Percentiles rank a stretch among this genome's conserved stretches.
Conservation (phyloP, 2,329 filamentous ascomycete species). For the Clonostachys byssicola region DNA sequence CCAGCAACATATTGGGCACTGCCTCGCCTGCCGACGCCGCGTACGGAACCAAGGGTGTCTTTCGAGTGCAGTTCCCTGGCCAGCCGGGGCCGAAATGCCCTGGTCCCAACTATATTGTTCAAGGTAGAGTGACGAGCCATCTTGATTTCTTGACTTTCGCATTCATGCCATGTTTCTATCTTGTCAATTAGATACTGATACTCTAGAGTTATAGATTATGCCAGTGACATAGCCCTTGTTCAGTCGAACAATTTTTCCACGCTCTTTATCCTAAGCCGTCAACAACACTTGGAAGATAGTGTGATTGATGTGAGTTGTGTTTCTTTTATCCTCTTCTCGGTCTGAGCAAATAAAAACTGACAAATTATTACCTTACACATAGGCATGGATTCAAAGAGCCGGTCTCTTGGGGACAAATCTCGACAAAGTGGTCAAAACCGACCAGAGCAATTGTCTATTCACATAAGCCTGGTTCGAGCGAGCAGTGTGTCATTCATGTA, state of each 20-base stretch:
- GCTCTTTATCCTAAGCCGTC: constrained; percentile 22
- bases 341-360: neutral
- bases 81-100: constrained; percentile 18
- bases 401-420: constrained; percentile 15
- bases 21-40: constrained; percentile 16
- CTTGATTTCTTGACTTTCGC: neutral
- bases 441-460: constrained; percentile 15
- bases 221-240: constrained; percentile 21
- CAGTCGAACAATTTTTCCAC: constrained; percentile 24
- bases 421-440: constrained; percentile 16
- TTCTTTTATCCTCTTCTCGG: neutral
- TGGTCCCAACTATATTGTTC: constrained; percentile 25
- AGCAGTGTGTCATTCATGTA: too few species aligned
- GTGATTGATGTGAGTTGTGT: constrained; percentile 16
- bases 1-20: constrained; percentile 20
- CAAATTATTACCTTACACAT: neutral
- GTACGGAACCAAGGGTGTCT: constrained; percentile 19
- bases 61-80: constrained; percentile 21
- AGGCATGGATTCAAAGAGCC: constrained; percentile 17
- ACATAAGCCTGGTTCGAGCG: constrained; percentile 3
- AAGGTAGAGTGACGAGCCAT: constrained; percentile 8
- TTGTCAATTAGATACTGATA: neutral
- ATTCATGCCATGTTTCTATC: neutral
- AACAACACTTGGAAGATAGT: constrained; percentile 16
- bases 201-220: constrained; percentile 13